Conservation (phyloP, 2,329 filamentous ascomycete species). For the Penicillium sp. region DNA sequence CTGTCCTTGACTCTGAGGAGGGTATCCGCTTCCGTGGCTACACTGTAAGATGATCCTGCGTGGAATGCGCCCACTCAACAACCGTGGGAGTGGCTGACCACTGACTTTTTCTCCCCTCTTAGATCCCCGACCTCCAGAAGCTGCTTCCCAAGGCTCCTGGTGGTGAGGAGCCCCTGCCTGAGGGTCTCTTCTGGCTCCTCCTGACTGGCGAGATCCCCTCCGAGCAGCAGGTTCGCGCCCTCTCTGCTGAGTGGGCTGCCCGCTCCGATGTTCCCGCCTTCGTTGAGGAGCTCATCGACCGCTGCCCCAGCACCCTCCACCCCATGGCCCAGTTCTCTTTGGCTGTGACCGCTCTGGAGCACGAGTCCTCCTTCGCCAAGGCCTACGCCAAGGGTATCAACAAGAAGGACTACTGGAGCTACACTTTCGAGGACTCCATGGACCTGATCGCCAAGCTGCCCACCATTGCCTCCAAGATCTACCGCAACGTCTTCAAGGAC, state of each 20-base stretch:
- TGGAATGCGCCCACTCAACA: background rate
- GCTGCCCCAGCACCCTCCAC: slow-evolving; percentile 97
- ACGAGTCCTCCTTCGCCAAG: slow-evolving; percentile 95
- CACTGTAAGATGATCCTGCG: slow-evolving; percentile 52
- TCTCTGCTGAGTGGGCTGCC: slow-evolving; percentile 98
- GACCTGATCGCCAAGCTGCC: slow-evolving; percentile 99
- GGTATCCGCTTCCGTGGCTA: slow-evolving; percentile 99
- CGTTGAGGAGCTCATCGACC: slow-evolving; percentile 98
- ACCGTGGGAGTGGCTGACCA: background rate
- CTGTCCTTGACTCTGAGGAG: slow-evolving; percentile 96
- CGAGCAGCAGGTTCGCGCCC: slow-evolving; percentile 96
- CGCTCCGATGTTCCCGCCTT: slow-evolving; percentile 96
- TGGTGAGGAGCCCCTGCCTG: slow-evolving; percentile 92
- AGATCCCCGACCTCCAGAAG: slow-evolving; percentile 97
- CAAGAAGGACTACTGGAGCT: slow-evolving; percentile 99
- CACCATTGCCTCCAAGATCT: slow-evolving; percentile 96
- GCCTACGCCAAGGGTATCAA: slow-evolving; percentile 98
- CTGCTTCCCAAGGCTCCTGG: slow-evolving; percentile 94
- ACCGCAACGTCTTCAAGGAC: slow-evolving; percentile 99
- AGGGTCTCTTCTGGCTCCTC: slow-evolving; percentile 99
- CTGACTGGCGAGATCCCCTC: slow-evolving; percentile 94
- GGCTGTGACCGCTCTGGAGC: slow-evolving; percentile 95
- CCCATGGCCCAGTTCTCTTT: slow-evolving; percentile 99
- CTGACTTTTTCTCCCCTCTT: slow-evolving; percentile 13
- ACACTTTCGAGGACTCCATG: slow-evolving; percentile 99